Evolutionary conservation across 1,284 basidiomycete genomes (phyloP).

Genomic region (Ceratorhiza oryzae-sativae): DNA sequence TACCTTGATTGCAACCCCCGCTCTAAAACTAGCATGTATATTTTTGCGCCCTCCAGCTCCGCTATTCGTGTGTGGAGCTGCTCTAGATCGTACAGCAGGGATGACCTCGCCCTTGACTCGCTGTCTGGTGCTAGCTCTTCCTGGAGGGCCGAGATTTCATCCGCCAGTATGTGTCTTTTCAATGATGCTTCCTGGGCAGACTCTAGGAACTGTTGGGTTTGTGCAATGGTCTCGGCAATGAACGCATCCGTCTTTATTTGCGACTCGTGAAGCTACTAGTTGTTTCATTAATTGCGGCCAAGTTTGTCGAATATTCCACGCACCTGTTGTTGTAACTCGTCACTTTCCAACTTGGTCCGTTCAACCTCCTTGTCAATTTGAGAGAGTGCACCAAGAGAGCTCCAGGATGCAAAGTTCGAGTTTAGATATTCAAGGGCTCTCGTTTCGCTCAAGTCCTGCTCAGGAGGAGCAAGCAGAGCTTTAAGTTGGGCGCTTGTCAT

Average conservation of each 20-base stretch:
- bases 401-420: conserved; percentile 39
- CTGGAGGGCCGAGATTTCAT: conserved; percentile 75
- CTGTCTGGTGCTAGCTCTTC: conserved; percentile 66
- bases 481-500: conserved; percentile 38
- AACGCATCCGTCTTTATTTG: conserved; percentile 14
- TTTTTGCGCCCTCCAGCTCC: conserved; percentile 74
- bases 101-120: conserved; percentile 57
- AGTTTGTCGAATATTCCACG: not conserved
- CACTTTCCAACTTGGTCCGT: conserved; percentile 25
- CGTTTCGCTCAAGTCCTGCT: conserved; percentile 26
- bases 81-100: conserved; percentile 82
- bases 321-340: conserved; percentile 27
- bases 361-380: conserved; percentile 28
- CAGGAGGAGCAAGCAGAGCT: conserved; percentile 35
- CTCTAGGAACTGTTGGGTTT: conserved; percentile 12
- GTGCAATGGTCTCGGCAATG: conserved; percentile 20
- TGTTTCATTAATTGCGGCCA: not conserved
- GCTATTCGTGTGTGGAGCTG: conserved; percentile 72
- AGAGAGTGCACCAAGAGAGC: conserved; percentile 23
- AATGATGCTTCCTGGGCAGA: conserved; percentile 74
- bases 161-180: conserved; percentile 75
- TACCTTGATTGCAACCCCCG: conserved; percentile 77
- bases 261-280: conserved; percentile 35
- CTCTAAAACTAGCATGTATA: conserved; percentile 78
- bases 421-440: conserved; percentile 35